Percentiles rank a stretch among this genome's conserved stretches.
These are phyloP conservation scores for Asterochloris erici DNA, from an alignment of 139 green algal genomes.

Conservation along the genomic window DNA sequence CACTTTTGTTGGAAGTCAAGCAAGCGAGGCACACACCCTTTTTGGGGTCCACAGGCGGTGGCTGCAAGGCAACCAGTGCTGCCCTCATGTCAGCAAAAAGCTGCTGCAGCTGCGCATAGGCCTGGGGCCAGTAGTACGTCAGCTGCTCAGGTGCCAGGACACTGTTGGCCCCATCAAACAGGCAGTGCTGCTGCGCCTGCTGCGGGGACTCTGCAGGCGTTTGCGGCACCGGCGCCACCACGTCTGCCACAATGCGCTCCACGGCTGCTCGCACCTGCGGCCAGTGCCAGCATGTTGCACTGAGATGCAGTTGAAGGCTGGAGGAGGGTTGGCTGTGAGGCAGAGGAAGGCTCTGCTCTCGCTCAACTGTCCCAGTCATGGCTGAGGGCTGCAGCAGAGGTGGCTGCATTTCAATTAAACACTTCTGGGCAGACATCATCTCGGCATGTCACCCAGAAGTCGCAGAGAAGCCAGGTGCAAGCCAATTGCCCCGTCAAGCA, in stretches of 20 bases:
- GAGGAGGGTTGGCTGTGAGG: neutral
- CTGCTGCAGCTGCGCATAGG: neutral
- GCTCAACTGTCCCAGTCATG: too few species aligned
- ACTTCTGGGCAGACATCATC: too few species aligned
- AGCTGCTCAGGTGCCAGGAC: neutral
- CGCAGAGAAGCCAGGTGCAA: neutral
- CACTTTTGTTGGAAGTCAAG: neutral
- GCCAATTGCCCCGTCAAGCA: neutral
- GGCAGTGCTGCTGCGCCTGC: constrained; percentile 4
- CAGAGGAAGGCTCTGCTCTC: too few species aligned
- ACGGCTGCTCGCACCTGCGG: neutral
- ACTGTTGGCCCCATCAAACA: constrained; percentile 1
- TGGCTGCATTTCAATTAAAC: too few species aligned
- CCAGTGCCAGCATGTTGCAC: neutral
- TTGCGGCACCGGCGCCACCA: neutral
- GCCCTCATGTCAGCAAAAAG: neutral
- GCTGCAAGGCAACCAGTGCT: neutral
- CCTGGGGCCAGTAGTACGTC: constrained; percentile 1
- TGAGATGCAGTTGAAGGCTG: neutral
- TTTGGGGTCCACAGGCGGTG: neutral
- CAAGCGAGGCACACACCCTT: neutral
- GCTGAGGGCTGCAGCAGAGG: too few species aligned
- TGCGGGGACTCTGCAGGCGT: neutral
- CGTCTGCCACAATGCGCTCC: constrained; percentile 14
- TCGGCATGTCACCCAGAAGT: neutral